Evolutionary conservation across 306 rosid species (phyloP), one percentile per base, ranked within the genome.

Genomic region (Cercis canadensis): DNA sequence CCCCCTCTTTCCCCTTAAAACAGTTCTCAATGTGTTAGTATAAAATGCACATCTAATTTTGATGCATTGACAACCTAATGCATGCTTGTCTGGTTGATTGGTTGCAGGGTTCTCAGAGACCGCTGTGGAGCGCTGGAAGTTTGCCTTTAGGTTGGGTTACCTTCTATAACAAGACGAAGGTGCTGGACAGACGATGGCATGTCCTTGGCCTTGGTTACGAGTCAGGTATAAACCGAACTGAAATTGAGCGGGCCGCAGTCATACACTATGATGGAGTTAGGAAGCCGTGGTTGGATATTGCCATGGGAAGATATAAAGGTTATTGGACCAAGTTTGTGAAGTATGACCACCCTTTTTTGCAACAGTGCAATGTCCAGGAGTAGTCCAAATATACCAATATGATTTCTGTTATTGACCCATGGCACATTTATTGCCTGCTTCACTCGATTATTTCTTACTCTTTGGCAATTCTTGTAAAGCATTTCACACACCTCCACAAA

Each of bases 241-340:
- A 75, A 69, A 81, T 95, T 37, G 92, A 86, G 76, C 79, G 69
- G 65, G 96, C 96, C 44, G 97, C 96, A 4, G 96, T 95, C 52
- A 83, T 95, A 75, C 99, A 91, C 82, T 95, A 76, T 11, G 85
- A 95, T 57, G 99, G 99, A 73, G 83, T 86, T 39, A 84, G 90
- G 85, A 95, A 95, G 80, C 99, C 99, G 4, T 95, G 99, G 99
- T 61, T 89, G 78, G 99, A 95, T 47, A 81, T 92, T 58, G 93
- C 85, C 8, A 51, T 85, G 70, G 93, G 86, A 61, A 85, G 84
- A 76, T 86, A 92, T 76, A 92, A 72, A 75, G 66, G 67, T 62
- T 89, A 86, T 61, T 95, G 99, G 99, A 83, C 71, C 78, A 88
- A 80, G 78, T 75, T 75, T 77, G 67, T 92, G 31, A 78, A 85